phyloP scores from a whole-genome alignment of 78 protist species.

The Cyanophora paradoxa region DNA sequence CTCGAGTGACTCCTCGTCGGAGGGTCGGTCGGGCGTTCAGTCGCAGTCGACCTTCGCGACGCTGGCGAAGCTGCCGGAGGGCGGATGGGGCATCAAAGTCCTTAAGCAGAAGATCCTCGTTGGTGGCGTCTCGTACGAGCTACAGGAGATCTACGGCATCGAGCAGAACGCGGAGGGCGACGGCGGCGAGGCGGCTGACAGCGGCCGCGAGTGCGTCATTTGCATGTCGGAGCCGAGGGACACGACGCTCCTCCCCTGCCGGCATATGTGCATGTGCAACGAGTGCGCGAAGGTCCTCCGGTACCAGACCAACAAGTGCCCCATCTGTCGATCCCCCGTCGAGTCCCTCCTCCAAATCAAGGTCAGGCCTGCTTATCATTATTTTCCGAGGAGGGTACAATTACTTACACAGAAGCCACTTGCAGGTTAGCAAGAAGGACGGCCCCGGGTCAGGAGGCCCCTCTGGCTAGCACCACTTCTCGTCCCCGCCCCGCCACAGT shows the following conservation, averaged over 20 bases:
- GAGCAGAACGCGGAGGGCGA: background rate
- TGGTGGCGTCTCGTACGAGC: background rate
- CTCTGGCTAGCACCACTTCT: too few species aligned
- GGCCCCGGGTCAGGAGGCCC: too few species aligned
- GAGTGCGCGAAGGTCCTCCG: slow-evolving; percentile 58
- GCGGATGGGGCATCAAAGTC: background rate
- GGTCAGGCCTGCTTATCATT: too few species aligned
- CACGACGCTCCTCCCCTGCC: slow-evolving; percentile 73
- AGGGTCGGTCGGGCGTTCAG: background rate
- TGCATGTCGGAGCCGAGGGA: slow-evolving; percentile 56
- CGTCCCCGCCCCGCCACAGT: too few species aligned
- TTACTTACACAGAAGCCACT: too few species aligned
- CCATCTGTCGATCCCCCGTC: slow-evolving; percentile 33
- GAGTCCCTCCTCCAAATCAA: slow-evolving; percentile 30
- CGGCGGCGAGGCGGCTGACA: background rate
- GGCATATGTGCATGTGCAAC: slow-evolving; percentile 77
- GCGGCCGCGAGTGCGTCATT: slow-evolving; percentile 43
- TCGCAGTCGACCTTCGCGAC: slow-evolving; percentile 25
- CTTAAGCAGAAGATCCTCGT: slow-evolving; percentile 43
- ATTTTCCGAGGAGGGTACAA: too few species aligned
- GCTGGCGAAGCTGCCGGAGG: background rate
- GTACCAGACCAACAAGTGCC: slow-evolving; percentile 47
- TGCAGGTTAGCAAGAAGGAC: too few species aligned
- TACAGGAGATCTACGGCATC: slow-evolving; percentile 43
- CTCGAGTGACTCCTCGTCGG: background rate